Evolutionary conservation across 2,329 filamentous ascomycete species (phyloP), one percentile per base, ranked within the genome.

Genomic region (Pseudocercospora macadamiae): DNA sequence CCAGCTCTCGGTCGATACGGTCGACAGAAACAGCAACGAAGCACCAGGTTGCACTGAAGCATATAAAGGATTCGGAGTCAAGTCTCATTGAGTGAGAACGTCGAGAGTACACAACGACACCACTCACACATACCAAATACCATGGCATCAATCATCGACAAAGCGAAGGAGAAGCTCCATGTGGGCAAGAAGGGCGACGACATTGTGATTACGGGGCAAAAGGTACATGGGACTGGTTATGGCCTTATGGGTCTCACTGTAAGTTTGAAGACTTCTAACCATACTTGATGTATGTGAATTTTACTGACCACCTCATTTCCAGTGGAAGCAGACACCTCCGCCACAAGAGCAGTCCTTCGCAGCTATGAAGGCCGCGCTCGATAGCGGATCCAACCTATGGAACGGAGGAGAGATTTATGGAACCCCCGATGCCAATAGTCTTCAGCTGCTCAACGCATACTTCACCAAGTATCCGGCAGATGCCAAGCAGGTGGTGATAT

Each of bases 321-420:
- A n/a, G 56, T 80, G 78, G 79, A 73, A 77, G 51, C 57, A 61
- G 3, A 71, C 70, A 32, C 77, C 77, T 4, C 74, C 68, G 4
- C 64, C 73, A 4, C 62, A 72, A 45, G 68, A 73, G 26, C 66
- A 80, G 55, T 65, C 76, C 63, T 76, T 81, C 65, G 70, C 72
- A 54, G 75, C 78, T 2, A 79, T 82, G 78, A 76, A 64, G 14
- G 55, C 62, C 16, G 64, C 64, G 2, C 55, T 64, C 5, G 54
- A 63, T 2, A 54, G 30, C 16, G 79, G 79, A 26, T 71, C 77
- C n/a, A 78, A 77, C 64, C 75, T 76, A 62, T 82, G 79, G 79
- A 82, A 82, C 61, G 80, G 77, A 37, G 80, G 79, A 57, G 77
- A 80, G 61, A 59, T 82, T 55, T 82, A 82, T 66, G 80, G 80